phyloP scores from a whole-genome alignment of 1,284 basidiomycete genomes.

The Heliocybe sulcata region DNA sequence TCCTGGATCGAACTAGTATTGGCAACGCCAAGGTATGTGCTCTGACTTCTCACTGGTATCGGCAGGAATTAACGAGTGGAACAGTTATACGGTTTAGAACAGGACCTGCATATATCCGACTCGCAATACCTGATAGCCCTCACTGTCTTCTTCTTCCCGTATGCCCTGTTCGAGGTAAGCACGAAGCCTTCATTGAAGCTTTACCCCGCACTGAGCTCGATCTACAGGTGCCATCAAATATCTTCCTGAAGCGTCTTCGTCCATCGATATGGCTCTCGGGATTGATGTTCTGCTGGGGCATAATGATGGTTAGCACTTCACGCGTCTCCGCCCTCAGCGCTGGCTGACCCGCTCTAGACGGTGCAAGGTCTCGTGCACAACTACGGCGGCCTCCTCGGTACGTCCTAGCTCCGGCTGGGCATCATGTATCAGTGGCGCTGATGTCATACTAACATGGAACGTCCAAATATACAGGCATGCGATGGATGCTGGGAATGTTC shows the following conservation, averaged over 20 bases:
- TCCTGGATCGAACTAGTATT: constrained; percentile 74
- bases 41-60: background rate
- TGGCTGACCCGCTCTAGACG: constrained; percentile 25
- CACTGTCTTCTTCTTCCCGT: constrained; percentile 62
- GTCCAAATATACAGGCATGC: constrained; percentile 34
- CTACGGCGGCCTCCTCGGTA: constrained; percentile 57
- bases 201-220: constrained; percentile 16
- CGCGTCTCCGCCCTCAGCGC: background rate
- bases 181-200: background rate
- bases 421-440: constrained; percentile 2
- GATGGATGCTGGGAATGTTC: constrained; percentile 60
- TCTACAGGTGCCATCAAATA: constrained; percentile 53
- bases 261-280: constrained; percentile 60
- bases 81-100: constrained; percentile 51
- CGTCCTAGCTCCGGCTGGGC: constrained; percentile 11
- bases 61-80: background rate
- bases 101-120: constrained; percentile 48
- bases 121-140: constrained; percentile 58
- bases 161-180: constrained; percentile 51
- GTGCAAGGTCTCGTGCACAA: constrained; percentile 63
- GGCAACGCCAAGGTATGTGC: constrained; percentile 65
- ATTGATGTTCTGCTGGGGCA: constrained; percentile 62
- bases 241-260: constrained; percentile 65
- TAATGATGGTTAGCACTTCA: constrained; percentile 50
- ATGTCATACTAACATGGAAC: background rate